A percentile compares a stretch with the other conserved stretches of the same genome.
Conservation (phyloP, 257 asterid species). For the Solanum rostratum region DNA sequence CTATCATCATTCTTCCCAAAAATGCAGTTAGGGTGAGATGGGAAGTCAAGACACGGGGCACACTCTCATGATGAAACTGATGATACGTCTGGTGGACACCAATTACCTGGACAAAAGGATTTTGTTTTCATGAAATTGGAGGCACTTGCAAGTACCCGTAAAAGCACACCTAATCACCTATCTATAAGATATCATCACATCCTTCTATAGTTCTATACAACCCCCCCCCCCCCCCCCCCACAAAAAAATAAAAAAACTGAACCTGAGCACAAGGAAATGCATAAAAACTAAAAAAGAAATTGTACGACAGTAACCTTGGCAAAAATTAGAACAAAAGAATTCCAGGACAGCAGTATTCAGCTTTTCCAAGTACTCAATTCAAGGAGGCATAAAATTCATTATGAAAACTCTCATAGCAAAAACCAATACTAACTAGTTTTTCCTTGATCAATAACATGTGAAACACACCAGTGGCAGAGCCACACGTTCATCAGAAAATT, state of each 20-base stretch:
- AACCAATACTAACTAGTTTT: not conserved
- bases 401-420: not conserved
- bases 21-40: constrained; percentile 45
- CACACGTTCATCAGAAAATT: not conserved
- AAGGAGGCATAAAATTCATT: not conserved
- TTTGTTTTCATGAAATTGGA: not conserved
- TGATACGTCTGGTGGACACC: constrained; percentile 86
- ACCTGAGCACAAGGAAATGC: too few relatives aligned
- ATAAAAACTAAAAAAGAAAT: not conserved
- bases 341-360: not conserved
- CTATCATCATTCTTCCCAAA: constrained; percentile 63
- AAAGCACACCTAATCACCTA: not conserved
- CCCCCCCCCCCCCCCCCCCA: too few relatives aligned
- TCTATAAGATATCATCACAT: not conserved
- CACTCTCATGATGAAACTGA: constrained; percentile 83
- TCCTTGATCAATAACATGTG: not conserved
- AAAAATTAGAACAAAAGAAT: not conserved
- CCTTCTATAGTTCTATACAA: not conserved
- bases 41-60: constrained; percentile 54
- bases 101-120: constrained; percentile 43
- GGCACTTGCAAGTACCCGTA: not conserved
- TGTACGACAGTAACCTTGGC: not conserved
- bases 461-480: not conserved
- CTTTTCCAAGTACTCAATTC: not conserved
- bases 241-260: too few relatives aligned